Conservation (phyloP, 768 basidiomycete genomes). For the Galerina marginata region DNA sequence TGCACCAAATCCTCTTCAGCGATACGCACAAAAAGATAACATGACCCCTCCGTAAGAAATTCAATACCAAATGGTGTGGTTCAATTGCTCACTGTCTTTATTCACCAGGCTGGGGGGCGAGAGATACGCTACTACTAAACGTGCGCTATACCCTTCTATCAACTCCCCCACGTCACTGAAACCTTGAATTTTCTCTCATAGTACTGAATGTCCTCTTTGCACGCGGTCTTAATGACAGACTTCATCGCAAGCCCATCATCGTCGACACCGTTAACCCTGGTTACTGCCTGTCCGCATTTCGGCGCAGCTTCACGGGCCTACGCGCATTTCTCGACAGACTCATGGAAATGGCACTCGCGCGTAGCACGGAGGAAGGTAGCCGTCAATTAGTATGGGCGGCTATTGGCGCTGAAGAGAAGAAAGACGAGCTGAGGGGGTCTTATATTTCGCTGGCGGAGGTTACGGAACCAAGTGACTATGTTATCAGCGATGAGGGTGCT, state of each 20-base stretch:
- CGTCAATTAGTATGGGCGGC: slow-evolving; percentile 40
- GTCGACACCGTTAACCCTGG: slow-evolving; percentile 48
- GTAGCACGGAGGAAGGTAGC: slow-evolving; percentile 44
- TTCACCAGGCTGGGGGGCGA: neutral
- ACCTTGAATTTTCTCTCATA: slow-evolving; percentile 16
- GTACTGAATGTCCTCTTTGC: slow-evolving; percentile 46
- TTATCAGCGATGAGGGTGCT: slow-evolving; percentile 31
- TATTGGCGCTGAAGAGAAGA: slow-evolving; percentile 24
- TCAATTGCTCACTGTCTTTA: neutral
- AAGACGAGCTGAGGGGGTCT: slow-evolving; percentile 31
- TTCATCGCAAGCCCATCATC: slow-evolving; percentile 34
- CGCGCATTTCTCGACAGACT: slow-evolving; percentile 21
- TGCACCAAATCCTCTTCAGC: slow-evolving; percentile 32
- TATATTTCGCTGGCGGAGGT: slow-evolving; percentile 32
- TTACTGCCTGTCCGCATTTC: slow-evolving; percentile 43
- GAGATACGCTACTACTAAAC: slow-evolving; percentile 18
- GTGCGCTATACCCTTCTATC: neutral
- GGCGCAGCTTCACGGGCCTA: slow-evolving; percentile 27
- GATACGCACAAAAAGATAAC: slow-evolving; percentile 37
- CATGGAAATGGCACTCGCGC: slow-evolving; percentile 37
- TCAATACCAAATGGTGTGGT: neutral
- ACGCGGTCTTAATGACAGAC: slow-evolving; percentile 37
- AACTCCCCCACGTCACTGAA: neutral
- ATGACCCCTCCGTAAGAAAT: slow-evolving; percentile 26
- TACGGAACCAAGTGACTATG: slow-evolving; percentile 34